These are phyloP conservation scores for Trypanosoma lewisi DNA, from an alignment of 208 protist genomes.

Conservation along the genomic window DNA sequence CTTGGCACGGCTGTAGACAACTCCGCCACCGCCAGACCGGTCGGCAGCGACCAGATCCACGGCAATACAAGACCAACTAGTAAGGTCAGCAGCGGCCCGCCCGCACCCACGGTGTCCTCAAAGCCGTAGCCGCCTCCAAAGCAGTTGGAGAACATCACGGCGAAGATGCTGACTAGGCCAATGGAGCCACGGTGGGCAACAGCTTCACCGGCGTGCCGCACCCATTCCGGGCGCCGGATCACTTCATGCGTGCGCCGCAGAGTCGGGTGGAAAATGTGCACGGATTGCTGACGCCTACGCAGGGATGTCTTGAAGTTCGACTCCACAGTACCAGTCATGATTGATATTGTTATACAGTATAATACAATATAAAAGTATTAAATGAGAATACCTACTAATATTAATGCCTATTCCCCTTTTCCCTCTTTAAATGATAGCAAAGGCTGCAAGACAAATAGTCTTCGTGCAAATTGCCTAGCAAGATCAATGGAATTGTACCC, in stretches of 20 bases:
- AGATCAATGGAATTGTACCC: no score
- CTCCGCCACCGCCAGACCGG: conserved; percentile 79
- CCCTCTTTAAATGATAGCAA: neutral
- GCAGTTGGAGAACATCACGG: conserved; percentile 79
- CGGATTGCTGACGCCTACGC: conserved; percentile 24
- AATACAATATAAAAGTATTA: no score
- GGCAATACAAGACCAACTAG: conserved; percentile 71
- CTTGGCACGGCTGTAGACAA: conserved; percentile 79
- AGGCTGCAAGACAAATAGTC: no score
- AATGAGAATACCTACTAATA: no score
- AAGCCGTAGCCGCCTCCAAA: conserved; percentile 84
- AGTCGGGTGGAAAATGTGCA: conserved; percentile 66
- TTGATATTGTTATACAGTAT: neutral
- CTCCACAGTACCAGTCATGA: neutral
- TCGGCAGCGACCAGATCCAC: conserved; percentile 78
- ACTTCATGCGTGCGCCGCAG: conserved; percentile 73
- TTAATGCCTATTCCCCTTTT: conserved; percentile 7
- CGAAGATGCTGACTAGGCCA: conserved; percentile 56
- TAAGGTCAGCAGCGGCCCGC: conserved; percentile 76
- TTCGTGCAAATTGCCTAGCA: no score
- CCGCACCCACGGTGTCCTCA: conserved; percentile 75
- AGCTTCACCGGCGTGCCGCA: conserved; percentile 60
- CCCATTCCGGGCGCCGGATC: conserved; percentile 74
- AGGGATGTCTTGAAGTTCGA: conserved; percentile 6
- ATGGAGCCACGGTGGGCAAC: conserved; percentile 76